Conservation (phyloP, 768 basidiomycete genomes). For the Suillus americanus region DNA sequence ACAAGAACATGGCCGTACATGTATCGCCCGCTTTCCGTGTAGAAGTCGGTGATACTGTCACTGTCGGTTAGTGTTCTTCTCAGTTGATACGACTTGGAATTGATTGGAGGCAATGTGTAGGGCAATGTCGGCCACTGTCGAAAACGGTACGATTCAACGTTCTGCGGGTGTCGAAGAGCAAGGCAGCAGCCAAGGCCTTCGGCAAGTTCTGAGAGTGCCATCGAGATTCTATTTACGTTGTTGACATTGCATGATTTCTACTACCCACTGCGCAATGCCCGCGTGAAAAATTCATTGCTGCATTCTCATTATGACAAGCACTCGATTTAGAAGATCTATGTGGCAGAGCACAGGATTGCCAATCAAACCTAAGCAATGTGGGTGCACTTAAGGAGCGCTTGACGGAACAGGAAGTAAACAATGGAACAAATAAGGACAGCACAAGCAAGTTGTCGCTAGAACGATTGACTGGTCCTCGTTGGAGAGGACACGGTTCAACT, state of each 20-base stretch:
- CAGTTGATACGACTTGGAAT: not conserved
- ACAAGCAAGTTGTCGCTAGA: constrained; percentile 13
- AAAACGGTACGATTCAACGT: constrained; percentile 99
- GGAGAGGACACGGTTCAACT: constrained; percentile 18
- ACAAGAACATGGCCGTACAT: constrained; percentile 98
- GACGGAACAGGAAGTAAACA: constrained; percentile 23
- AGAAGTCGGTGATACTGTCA: constrained; percentile 90
- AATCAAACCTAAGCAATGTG: not conserved
- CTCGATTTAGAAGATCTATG: not conserved
- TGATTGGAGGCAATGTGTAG: constrained; percentile 37
- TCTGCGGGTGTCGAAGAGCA: constrained; percentile 90
- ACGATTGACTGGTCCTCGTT: constrained; percentile 26
- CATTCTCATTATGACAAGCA: constrained; percentile 6
- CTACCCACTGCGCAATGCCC: constrained; percentile 25
- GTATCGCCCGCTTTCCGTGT: constrained; percentile 99
- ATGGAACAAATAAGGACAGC: constrained; percentile 33
- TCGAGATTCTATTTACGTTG: constrained; percentile 15
- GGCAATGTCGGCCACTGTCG: constrained; percentile 98
- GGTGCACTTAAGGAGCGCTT: not conserved
- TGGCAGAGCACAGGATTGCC: not conserved
- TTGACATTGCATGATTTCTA: constrained; percentile 23
- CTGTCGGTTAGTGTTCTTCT: constrained; percentile 71
- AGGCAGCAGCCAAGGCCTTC: constrained; percentile 89
- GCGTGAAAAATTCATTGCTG: constrained; percentile 26
- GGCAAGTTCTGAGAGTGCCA: constrained; percentile 74